phyloP scores from a whole-genome alignment of 352 stramenopile genomes.

The Aphanomyces invadans region DNA sequence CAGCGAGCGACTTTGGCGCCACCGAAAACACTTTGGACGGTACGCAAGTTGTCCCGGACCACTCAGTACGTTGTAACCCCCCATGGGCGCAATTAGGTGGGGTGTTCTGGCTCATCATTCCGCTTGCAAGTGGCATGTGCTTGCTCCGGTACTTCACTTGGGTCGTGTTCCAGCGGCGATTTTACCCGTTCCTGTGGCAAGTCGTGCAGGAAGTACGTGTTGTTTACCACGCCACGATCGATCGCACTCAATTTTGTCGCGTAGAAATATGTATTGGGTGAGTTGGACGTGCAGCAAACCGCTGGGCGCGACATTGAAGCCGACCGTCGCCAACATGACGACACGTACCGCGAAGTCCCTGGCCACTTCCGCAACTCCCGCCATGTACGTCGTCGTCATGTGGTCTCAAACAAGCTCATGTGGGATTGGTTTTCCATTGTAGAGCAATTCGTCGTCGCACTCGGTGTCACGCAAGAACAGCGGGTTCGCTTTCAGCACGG shows the following conservation, averaged over 20 bases:
- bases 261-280: slow-evolving; percentile 20
- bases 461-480: slow-evolving; percentile 32
- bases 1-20: slow-evolving; percentile 56
- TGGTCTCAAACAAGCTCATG: no score
- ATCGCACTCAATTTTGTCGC: no score
- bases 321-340: neutral
- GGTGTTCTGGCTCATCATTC: slow-evolving; percentile 56
- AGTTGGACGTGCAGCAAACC: neutral
- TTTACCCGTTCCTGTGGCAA: slow-evolving; percentile 70
- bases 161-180: slow-evolving; percentile 61
- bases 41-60: slow-evolving; percentile 29
- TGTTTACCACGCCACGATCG: no score
- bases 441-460: slow-evolving; percentile 39
- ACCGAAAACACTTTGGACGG: slow-evolving; percentile 68
- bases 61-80: no score
- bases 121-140: slow-evolving; percentile 42
- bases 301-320: neutral
- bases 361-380: neutral
- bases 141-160: slow-evolving; percentile 64
- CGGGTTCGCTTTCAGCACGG: slow-evolving; percentile 77
- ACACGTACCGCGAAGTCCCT: neutral
- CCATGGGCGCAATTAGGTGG: no score
- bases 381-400: neutral
- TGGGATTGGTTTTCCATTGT: neutral
- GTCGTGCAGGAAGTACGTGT: slow-evolving; percentile 67